phyloP scores from a whole-genome alignment of 2,329 filamentous ascomycete genomes.

The Ophiostoma ips region DNA sequence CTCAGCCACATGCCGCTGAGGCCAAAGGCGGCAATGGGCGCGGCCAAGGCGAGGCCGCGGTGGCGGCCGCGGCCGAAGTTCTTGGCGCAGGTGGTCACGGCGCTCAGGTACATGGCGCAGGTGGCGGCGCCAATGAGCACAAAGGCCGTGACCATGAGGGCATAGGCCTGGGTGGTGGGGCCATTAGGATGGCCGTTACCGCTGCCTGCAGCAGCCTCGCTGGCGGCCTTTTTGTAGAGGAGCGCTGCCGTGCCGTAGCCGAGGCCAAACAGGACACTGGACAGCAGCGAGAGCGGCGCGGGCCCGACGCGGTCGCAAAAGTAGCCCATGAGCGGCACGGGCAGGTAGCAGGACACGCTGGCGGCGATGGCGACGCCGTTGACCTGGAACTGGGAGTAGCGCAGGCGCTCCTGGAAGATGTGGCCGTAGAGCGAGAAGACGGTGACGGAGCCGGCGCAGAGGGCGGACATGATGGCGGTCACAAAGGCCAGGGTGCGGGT shows the following conservation, averaged over 20 bases:
- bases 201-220: constrained; percentile 18
- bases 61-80: constrained; percentile 87
- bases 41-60: constrained; percentile 74
- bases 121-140: constrained; percentile 71
- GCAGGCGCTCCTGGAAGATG: constrained; percentile 71
- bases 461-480: constrained; percentile 39
- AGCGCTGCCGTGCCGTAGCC: constrained; percentile 77
- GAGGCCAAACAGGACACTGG: constrained; percentile 58
- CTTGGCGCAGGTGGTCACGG: constrained; percentile 93
- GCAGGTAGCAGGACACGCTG: constrained; percentile 78
- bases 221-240: constrained; percentile 46
- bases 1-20: constrained; percentile 93
- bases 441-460: constrained; percentile 83
- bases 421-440: constrained; percentile 91
- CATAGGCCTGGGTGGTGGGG: constrained; percentile 48
- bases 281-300: constrained; percentile 57
- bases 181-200: constrained; percentile 5
- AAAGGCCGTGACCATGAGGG: constrained; percentile 75
- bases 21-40: constrained; percentile 85
- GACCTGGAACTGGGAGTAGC: constrained; percentile 83
- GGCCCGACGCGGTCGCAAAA: constrained; percentile 82
- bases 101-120: constrained; percentile 74
- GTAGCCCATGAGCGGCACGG: constrained; percentile 81
- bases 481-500: constrained; percentile 35
- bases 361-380: constrained; percentile 80